A percentile compares a stretch with the other conserved stretches of the same genome.
Evolutionary conservation across 805 yeast species (phyloP).

Genomic region (Saccharomycopsis oosterbeekiorum): DNA sequence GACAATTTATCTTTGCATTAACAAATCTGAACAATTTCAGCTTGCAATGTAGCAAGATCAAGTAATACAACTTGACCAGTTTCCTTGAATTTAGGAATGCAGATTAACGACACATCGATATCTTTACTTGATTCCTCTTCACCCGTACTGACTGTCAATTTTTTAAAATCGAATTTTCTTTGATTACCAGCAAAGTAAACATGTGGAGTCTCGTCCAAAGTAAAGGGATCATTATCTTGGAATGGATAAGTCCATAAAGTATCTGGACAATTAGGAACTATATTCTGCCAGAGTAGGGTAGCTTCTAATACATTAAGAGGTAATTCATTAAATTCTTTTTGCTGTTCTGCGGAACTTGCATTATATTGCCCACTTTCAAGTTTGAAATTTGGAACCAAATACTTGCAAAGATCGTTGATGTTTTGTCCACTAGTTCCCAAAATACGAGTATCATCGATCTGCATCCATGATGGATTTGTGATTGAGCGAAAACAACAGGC

Average conservation of each 20-base stretch:
- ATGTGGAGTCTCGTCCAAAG: conserved; percentile 72
- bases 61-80: conserved; percentile 59
- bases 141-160: conserved; percentile 26
- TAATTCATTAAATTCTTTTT: conserved; percentile 21
- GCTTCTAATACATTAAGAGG: conserved; percentile 52
- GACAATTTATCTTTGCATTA: neutral
- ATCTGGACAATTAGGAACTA: conserved; percentile 93
- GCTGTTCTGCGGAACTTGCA: conserved; percentile 21
- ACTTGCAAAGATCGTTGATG: conserved; percentile 65
- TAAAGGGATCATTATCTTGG: conserved; percentile 67
- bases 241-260: conserved; percentile 87
- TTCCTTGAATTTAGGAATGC: conserved; percentile 60
- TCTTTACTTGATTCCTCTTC: neutral
- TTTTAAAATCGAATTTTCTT: conserved; percentile 42
- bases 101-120: conserved; percentile 39
- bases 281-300: conserved; percentile 73
- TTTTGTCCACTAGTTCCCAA: conserved; percentile 83
- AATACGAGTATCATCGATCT: conserved; percentile 43
- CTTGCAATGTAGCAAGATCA: conserved; percentile 46
- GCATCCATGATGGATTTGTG: conserved; percentile 72
- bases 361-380: conserved; percentile 20
- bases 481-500: conserved; percentile 30
- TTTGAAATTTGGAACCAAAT: conserved; percentile 37
- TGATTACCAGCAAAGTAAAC: conserved; percentile 85
- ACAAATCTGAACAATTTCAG: conserved; percentile 34